Evolutionary conservation across 768 basidiomycete genomes (phyloP).

Genomic region (Paxillus ammoniavirescens): DNA sequence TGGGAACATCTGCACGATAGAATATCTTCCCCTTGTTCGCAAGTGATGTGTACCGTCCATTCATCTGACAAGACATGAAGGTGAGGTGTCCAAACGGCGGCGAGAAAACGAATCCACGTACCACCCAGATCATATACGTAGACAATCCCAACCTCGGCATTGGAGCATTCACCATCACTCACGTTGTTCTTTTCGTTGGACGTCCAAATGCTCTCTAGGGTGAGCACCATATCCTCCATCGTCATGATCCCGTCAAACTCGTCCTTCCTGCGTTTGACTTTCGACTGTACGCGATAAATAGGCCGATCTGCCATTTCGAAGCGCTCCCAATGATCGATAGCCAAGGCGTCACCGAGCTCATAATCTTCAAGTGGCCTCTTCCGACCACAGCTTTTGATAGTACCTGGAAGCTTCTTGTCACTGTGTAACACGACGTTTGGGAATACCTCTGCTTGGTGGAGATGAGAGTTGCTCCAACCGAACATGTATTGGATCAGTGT

Average conservation of each 20-base stretch:
- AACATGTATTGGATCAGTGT: constrained; percentile 30
- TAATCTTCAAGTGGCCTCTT: constrained; percentile 15
- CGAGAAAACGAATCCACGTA: neutral
- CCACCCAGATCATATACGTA: constrained; percentile 25
- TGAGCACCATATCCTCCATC: constrained; percentile 20
- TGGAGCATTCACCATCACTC: constrained; percentile 21
- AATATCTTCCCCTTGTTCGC: constrained; percentile 12
- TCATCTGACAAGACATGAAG: constrained; percentile 10
- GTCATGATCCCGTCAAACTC: constrained; percentile 7
- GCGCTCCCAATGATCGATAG: constrained; percentile 13
- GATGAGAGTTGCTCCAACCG: constrained; percentile 28
- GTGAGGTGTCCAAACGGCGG: neutral
- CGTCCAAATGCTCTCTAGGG: neutral
- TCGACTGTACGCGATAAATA: constrained; percentile 17
- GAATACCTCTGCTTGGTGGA: constrained; percentile 22
- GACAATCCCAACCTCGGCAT: constrained; percentile 20
- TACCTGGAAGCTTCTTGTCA: constrained; percentile 3
- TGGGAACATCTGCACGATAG: constrained; percentile 8
- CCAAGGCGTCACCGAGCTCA: constrained; percentile 7
- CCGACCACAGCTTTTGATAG: constrained; percentile 23
- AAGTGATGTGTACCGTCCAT: constrained; percentile 29
- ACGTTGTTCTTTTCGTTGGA: too few species aligned
- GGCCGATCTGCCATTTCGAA: constrained; percentile 14
- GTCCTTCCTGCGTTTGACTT: constrained; percentile 7
- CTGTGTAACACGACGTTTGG: constrained; percentile 21